These are phyloP conservation scores for Heterobasidion irregulare DNA, from an alignment of 1,284 basidiomycete species.

Conservation along the genomic window DNA sequence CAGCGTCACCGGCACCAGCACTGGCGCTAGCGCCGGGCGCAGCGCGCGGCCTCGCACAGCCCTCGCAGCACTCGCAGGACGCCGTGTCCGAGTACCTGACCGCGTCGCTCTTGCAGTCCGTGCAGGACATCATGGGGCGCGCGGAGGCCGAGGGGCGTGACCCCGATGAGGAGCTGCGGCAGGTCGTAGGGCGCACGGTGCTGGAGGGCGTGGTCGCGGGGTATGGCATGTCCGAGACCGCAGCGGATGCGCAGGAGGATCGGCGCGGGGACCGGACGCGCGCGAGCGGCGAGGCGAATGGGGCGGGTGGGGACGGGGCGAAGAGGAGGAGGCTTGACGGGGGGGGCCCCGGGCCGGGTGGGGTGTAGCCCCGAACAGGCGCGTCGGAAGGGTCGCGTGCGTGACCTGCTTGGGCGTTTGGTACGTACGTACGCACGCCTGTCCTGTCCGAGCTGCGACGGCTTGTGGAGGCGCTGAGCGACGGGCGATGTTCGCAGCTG, in stretches of 20 bases:
- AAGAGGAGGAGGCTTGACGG: conserved; percentile 21
- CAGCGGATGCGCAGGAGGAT: background rate
- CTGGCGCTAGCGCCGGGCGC: background rate
- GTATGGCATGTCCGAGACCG: conserved; percentile 20
- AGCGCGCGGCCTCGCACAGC: conserved; percentile 18
- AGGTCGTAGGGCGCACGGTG: conserved; percentile 50
- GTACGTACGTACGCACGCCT: no score
- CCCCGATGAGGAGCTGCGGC: conserved; percentile 49
- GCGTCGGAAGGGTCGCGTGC: no score
- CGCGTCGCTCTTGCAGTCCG: conserved; percentile 54
- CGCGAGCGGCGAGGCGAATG: conserved; percentile 6
- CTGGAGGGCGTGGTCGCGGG: conserved; percentile 53
- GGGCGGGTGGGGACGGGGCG: conserved; percentile 11
- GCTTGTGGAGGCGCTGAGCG: no score
- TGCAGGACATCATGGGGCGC: conserved; percentile 58
- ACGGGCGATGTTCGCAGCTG: no score
- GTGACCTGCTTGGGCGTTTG: no score
- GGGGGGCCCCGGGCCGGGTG: no score
- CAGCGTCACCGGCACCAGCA: conserved; percentile 8
- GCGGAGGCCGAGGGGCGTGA: conserved; percentile 56
- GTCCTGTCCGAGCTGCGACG: no score
- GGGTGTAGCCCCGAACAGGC: no score
- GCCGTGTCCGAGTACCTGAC: conserved; percentile 64
- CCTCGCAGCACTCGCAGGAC: conserved; percentile 65
- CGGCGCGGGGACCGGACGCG: background rate